Conservation (phyloP, 441 rosid species). For the Adansonia grandidieri region DNA sequence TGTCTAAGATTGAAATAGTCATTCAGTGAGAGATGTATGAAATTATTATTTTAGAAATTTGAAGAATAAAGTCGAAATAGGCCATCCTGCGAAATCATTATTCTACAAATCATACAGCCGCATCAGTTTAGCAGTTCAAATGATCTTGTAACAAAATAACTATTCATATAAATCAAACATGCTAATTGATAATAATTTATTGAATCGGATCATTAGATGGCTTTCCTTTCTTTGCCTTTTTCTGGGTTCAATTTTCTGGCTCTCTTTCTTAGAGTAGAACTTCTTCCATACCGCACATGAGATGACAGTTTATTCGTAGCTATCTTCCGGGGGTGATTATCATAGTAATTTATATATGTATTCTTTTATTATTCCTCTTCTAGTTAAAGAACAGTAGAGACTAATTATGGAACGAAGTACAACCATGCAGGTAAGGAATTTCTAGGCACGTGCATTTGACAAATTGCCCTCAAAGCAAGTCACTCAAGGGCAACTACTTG, state of each 20-base stretch:
- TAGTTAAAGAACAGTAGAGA: no score
- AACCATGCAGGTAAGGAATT: neutral
- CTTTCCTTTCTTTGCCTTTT: neutral
- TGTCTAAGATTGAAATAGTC: no score
- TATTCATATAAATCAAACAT: no score
- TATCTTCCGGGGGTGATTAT: neutral
- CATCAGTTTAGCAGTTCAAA: no score
- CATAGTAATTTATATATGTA: neutral
- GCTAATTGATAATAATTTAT: neutral
- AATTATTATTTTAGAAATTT: no score
- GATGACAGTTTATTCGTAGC: neutral
- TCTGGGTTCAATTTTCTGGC: neutral
- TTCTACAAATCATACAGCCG: no score
- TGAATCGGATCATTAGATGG: neutral
- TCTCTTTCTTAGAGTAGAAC: neutral
- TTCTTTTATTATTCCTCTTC: neutral
- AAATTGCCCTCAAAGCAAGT: neutral
- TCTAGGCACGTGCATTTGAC: conserved; percentile 7
- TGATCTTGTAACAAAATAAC: no score
- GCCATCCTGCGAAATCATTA: no score
- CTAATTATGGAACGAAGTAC: neutral
- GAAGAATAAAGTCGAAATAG: no score
- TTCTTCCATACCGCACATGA: neutral
- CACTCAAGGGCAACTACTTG: neutral
- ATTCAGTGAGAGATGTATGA: no score